Base-by-base conservation (phyloP, 805 yeast genomes). In the Candida tibetensis region DNA sequence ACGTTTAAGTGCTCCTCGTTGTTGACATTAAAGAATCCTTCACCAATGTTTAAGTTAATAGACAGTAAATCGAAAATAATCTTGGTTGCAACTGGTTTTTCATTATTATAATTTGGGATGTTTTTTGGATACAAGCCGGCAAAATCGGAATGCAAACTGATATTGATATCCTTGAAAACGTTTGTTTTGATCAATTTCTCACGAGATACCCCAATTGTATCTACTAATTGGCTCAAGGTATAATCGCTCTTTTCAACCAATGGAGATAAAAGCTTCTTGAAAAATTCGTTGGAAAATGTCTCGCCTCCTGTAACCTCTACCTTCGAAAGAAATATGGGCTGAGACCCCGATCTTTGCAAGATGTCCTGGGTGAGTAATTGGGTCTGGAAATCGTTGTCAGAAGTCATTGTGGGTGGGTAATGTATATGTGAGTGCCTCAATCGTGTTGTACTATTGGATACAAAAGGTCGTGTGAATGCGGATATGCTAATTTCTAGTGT, bases 241-340 rank as follows among this genome's bases (percentile, higher is more conserved):
- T 62, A 66, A 45, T 68, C 72, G 39, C 66, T 55, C 3, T 52
- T 57, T n/a, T 60, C 59, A 10, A 67, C 52, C 28, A 74, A 60
- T 6, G 77, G 77, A 9, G 58, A 51, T 30, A 77, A 66, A 22
- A 77, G 59, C 42, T 71, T 71, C 36, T 61, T 49, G 57, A 74
- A 74, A 49, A 74, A 72, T 13, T 64, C 66, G 30, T 62, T 62
- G 21, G 76, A 61, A 44, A 77, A 66, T n/a, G 58, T 52, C 37
- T 66, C 69, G 9, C 72, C 74, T 10, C 73, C 74, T 34, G 45
- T 53, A 18, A 68, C 65, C 38, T 67, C 72, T n/a, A 69, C 53
- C 23, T 49, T 42, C 10, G 65, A 53, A 16, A 69, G 49, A 39
- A 55, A 62, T 17, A 69, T 52, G 4, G 72, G 72, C 36, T 60